These are phyloP conservation scores for Candida pseudofarinosa DNA, from an alignment of 805 yeast genomes.

Conservation along the genomic window DNA sequence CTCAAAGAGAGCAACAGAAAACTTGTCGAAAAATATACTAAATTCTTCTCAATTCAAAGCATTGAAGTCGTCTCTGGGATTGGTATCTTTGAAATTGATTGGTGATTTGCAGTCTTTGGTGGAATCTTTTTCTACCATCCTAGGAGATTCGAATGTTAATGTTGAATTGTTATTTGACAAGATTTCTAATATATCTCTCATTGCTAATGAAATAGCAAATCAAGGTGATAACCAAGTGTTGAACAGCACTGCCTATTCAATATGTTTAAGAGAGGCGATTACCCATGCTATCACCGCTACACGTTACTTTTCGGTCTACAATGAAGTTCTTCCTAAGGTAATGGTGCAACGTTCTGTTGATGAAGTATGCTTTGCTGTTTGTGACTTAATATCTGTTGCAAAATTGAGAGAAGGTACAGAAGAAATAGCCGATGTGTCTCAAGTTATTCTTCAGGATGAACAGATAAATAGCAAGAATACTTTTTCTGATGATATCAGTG, in stretches of 20 bases:
- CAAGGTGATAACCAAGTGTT: slow-evolving; percentile 23
- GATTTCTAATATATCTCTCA: slow-evolving; percentile 46
- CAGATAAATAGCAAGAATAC: slow-evolving; percentile 6
- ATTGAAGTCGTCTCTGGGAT: slow-evolving; percentile 37
- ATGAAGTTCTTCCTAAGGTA: slow-evolving; percentile 61
- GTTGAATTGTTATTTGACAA: slow-evolving; percentile 46
- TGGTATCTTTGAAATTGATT: slow-evolving; percentile 43
- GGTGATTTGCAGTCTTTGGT: slow-evolving; percentile 45
- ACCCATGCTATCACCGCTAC: slow-evolving; percentile 74
- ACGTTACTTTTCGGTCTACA: slow-evolving; percentile 65
- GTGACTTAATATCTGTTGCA: slow-evolving; percentile 54
- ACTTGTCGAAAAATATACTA: slow-evolving; percentile 15
- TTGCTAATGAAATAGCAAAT: slow-evolving; percentile 39
- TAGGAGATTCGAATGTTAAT: slow-evolving; percentile 24
- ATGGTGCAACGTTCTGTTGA: slow-evolving; percentile 72
- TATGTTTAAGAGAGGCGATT: slow-evolving; percentile 58
- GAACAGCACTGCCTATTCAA: slow-evolving; percentile 36
- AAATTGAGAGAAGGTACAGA: slow-evolving; percentile 33
- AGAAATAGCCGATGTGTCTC: slow-evolving; percentile 4
- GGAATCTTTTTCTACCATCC: slow-evolving; percentile 39
- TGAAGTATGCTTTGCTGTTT: slow-evolving; percentile 64
- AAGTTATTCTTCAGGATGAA: slow-evolving; percentile 1
- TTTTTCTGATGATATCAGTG: slow-evolving; percentile 34
- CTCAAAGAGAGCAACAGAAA: slow-evolving; percentile 21
- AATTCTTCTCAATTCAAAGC: slow-evolving; percentile 22